Base-by-base conservation (phyloP, 169 alveolate species). In the Theileria sp. region DNA sequence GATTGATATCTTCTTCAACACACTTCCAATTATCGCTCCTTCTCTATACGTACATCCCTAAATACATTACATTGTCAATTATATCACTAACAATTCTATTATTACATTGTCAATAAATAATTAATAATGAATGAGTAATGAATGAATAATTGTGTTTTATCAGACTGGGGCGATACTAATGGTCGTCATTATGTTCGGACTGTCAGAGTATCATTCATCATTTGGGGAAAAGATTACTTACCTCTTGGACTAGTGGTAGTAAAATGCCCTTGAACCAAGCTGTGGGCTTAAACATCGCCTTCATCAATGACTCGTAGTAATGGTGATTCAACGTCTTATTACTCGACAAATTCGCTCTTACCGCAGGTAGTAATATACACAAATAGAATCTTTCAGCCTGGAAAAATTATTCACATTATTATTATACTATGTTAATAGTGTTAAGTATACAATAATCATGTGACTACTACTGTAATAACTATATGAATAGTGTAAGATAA, bases 221-320 rank as follows among this genome's bases (percentile, higher is more conserved):
- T 87, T 69, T 83, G 38, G 75, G 38, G 49, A 44, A 28, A 15
- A 58, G 5, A 12, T 26, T 72, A 56, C 93, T 78, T 79, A 88
- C 94, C 71, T 92, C 96, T 64, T 93, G 92, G 23, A 96, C 94
- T 28, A 97, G 80, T 1, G 99, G 98, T 54, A 96, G 91, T 61
- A 97, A 72, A 17, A 97, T 94, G 23, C 99, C 98, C 86, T 96
- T 96, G 84, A 97, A 94, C 97, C 98, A 97, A 21, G 99, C 98
- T 21, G 94, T 93, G 44, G 99, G 98, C 87, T 96, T 97, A 87
- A 94, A 97, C 44, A 97, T 66, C 50, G 98, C 98, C 80, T 95
- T 96, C 78, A 95, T 96, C 62, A 97, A 86, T 44, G 98, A 95
- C 84, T 92, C 93, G 74, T 96, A 97, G 73, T 92, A 92, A 75